Percentiles rank a stretch among this genome's conserved stretches.
Evolutionary conservation across 139 green algal species (phyloP).

Genomic region (Deuterostichococcus epilithicus): DNA sequence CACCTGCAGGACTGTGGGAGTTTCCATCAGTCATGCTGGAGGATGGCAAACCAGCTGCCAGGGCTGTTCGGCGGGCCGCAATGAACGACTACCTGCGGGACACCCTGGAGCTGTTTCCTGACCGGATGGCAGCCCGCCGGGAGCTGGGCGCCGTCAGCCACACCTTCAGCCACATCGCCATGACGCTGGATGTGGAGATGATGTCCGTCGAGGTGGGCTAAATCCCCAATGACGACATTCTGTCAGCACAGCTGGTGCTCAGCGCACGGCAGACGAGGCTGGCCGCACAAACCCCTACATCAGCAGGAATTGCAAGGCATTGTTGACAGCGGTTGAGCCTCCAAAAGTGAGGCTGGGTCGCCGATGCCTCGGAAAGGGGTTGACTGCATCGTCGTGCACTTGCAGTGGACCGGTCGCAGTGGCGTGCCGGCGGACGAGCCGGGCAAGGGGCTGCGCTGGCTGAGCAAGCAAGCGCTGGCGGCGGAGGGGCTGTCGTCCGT

Average conservation of each 20-base stretch:
- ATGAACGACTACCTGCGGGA: conserved; percentile 12
- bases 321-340: too few relatives aligned
- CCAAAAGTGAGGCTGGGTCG: too few relatives aligned
- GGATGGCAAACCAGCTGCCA: neutral
- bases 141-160: conserved; percentile 44
- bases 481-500: neutral
- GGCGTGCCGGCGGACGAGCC: neutral
- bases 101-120: conserved; percentile 14
- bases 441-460: neutral
- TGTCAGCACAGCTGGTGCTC: too few relatives aligned
- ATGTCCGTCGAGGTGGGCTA: neutral
- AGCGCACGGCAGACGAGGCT: too few relatives aligned
- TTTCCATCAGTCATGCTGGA: conserved; percentile 39
- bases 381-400: too few relatives aligned
- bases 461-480: neutral
- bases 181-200: conserved; percentile 51
- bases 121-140: conserved; percentile 24
- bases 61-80: neutral
- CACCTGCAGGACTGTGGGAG: conserved; percentile 59
- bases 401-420: too few relatives aligned
- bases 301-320: too few relatives aligned
- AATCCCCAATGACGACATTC: too few relatives aligned
- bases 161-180: conserved; percentile 68
- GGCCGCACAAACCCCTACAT: too few relatives aligned
- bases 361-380: too few relatives aligned